Conservation (phyloP, 352 stramenopile species). For the Phytopythium chamaehyphon region DNA sequence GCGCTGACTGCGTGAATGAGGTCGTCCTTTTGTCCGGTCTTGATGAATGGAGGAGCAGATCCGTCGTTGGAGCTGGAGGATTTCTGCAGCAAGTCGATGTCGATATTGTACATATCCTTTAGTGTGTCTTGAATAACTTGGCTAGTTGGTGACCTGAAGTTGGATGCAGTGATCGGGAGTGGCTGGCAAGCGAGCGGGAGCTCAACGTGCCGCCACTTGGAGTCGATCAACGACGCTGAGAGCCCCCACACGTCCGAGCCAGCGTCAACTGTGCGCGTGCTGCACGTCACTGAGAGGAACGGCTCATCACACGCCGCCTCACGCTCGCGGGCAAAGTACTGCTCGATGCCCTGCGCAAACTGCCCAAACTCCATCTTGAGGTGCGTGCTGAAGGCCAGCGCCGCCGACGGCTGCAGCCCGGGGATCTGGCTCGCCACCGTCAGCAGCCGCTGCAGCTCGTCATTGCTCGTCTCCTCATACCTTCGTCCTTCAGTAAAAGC, state of each 20-base stretch:
- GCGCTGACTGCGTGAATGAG: slow-evolving; percentile 1
- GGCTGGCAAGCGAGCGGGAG: slow-evolving; percentile 18
- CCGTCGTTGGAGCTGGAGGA: neutral
- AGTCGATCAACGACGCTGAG: slow-evolving; percentile 21
- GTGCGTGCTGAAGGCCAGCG: neutral
- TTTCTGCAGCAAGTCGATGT: neutral
- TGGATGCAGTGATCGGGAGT: slow-evolving; percentile 1
- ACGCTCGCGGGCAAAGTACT: slow-evolving; percentile 18
- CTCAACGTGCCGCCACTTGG: slow-evolving; percentile 24
- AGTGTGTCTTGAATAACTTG: neutral
- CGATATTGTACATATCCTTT: neutral
- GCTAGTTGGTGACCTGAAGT: neutral
- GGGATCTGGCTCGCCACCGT: neutral
- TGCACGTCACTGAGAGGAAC: slow-evolving; percentile 19
- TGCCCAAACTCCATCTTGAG: slow-evolving; percentile 23
- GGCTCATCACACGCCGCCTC: slow-evolving; percentile 13
- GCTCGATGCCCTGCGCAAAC: slow-evolving; percentile 12
- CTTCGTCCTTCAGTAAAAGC: slow-evolving; percentile 5
- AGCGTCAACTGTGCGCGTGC: slow-evolving; percentile 10
- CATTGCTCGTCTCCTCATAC: slow-evolving; percentile 12
- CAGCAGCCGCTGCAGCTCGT: slow-evolving; percentile 14
- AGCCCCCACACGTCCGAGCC: slow-evolving; percentile 3
- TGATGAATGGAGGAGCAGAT: neutral
- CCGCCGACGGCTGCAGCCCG: slow-evolving; percentile 7
- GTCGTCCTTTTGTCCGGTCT: slow-evolving; percentile 3